A percentile compares a stretch with the other conserved stretches of the same genome.
Conservation (phyloP, 1,139 yeast genomes). For the Yamadazyma friedrichii region DNA sequence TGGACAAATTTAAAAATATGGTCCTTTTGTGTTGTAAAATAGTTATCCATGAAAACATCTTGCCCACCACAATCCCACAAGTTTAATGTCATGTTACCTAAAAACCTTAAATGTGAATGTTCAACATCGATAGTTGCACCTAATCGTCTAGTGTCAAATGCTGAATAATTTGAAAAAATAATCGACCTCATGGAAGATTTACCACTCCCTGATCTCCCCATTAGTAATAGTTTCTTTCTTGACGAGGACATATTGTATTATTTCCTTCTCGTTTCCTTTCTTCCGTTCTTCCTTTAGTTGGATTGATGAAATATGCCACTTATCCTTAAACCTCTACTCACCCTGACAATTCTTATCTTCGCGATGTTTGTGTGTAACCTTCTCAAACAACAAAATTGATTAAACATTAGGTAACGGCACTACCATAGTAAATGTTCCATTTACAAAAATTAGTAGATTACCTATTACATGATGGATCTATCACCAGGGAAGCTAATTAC, state of each 20-base stretch:
- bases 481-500: too few relatives aligned
- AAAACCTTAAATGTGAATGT: conserved; percentile 87
- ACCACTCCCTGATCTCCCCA: conserved; percentile 97
- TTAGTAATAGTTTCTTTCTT: conserved; percentile 44
- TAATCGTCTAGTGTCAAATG: conserved; percentile 89
- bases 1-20: conserved; percentile 95
- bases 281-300: too few relatives aligned
- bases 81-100: conserved; percentile 93
- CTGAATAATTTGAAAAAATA: conserved; percentile 91
- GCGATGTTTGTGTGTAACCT: too few relatives aligned
- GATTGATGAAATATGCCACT: too few relatives aligned
- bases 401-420: too few relatives aligned
- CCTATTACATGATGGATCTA: too few relatives aligned
- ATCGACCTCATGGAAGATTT: conserved; percentile 97
- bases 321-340: too few relatives aligned
- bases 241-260: conserved; percentile 18
- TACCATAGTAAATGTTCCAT: too few relatives aligned
- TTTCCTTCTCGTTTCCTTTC: too few relatives aligned
- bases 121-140: conserved; percentile 99
- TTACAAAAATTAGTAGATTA: too few relatives aligned
- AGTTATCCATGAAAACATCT: conserved; percentile 94
- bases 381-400: too few relatives aligned
- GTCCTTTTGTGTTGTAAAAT: conserved; percentile 81
- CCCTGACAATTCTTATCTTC: too few relatives aligned
- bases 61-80: conserved; percentile 99